Evolutionary conservation across 2,329 filamentous ascomycete genomes (phyloP).

Genomic region (Fusarium caatingaense): DNA sequence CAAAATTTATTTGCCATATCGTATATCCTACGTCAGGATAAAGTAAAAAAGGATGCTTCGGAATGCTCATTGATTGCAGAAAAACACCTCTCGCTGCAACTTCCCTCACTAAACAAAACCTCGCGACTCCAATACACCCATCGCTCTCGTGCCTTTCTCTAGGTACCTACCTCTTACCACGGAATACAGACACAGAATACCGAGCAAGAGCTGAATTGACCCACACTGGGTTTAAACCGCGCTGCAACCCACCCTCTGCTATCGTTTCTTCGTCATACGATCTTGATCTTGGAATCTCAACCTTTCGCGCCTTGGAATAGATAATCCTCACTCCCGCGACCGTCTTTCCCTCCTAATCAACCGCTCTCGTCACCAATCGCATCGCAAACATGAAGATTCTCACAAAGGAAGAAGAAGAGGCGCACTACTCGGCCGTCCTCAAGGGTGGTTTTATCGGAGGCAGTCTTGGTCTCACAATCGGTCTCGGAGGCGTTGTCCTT

Average conservation of each 20-base stretch:
- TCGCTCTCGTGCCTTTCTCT: constrained; percentile 12
- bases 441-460: constrained; percentile 83
- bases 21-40: constrained; percentile 9
- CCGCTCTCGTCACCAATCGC: constrained; percentile 28
- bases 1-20: constrained; percentile 9
- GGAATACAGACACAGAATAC: neutral
- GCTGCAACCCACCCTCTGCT: constrained; percentile 33
- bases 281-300: constrained; percentile 22
- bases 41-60: neutral
- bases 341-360: neutral
- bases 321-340: constrained; percentile 5
- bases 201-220: constrained; percentile 19
- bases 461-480: constrained; percentile 72
- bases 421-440: constrained; percentile 84
- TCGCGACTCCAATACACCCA: constrained; percentile 1
- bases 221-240: constrained; percentile 39
- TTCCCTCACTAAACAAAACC: neutral
- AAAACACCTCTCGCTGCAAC: neutral
- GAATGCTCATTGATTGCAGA: constrained; percentile 8
- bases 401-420: constrained; percentile 90
- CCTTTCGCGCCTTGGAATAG: constrained; percentile 8
- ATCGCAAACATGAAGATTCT: constrained; percentile 85
- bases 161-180: constrained; percentile 7
- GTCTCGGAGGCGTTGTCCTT: constrained; percentile 73
- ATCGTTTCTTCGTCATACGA: constrained; percentile 36